A percentile compares a stretch with the other conserved stretches of the same genome.
Conservation (phyloP, 441 rosid species). For the Pelargonium myrrhifolium region DNA sequence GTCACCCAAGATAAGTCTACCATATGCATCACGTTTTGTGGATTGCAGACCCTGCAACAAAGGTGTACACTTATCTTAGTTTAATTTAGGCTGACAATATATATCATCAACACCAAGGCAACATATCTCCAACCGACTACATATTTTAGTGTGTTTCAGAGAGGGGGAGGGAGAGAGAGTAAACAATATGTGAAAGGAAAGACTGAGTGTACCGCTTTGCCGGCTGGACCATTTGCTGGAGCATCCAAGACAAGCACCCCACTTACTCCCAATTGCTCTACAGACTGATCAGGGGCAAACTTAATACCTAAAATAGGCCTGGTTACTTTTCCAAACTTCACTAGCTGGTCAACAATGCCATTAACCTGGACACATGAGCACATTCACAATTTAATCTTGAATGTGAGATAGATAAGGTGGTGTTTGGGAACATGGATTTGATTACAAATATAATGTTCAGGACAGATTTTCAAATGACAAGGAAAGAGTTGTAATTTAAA, state of each 20-base stretch:
- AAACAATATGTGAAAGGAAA: constrained; percentile 1
- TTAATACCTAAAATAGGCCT: constrained; percentile 94
- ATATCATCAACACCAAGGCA: background rate
- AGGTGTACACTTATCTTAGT: constrained; percentile 1
- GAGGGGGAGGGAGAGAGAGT: background rate
- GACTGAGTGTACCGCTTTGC: constrained; percentile 68
- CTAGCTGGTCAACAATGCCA: constrained; percentile 89
- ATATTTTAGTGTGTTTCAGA: background rate
- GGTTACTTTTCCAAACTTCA: constrained; percentile 78
- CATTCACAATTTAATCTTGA: too few species aligned
- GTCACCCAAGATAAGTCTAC: constrained; percentile 85
- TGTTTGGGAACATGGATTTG: too few species aligned
- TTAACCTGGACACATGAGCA: constrained; percentile 40
- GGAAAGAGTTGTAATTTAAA: background rate
- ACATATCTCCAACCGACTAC: background rate
- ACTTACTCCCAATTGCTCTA: constrained; percentile 89
- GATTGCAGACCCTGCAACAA: constrained; percentile 65
- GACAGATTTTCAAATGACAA: constrained; percentile 7
- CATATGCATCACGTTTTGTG: constrained; percentile 85
- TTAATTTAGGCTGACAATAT: background rate
- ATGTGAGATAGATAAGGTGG: too few species aligned
- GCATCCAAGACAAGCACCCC: constrained; percentile 98
- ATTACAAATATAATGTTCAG: background rate
- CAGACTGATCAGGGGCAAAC: constrained; percentile 98
- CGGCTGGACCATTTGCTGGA: constrained; percentile 88